Evolutionary conservation across 768 basidiomycete species (phyloP).

Genomic region (Pisolithus tinctorius): DNA sequence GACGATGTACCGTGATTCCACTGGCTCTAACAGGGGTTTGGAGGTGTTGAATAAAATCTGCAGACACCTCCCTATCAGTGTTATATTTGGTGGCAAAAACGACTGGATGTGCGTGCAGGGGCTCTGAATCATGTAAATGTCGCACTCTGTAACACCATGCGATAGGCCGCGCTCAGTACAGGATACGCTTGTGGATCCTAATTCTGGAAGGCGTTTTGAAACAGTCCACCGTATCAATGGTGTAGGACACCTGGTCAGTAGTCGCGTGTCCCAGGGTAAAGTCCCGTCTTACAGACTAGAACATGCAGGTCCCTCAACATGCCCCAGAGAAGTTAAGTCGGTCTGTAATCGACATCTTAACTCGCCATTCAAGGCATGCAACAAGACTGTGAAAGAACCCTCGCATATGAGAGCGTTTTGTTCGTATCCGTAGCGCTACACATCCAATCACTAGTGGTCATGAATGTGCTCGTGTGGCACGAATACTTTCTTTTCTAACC

Average conservation of each 20-base stretch:
- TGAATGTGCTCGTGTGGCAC: background rate
- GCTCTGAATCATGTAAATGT: background rate
- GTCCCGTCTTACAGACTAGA: background rate
- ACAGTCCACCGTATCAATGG: slow-evolving; percentile 18
- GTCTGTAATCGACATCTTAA: slow-evolving; percentile 20
- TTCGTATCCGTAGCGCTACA: background rate
- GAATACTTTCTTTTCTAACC: slow-evolving; percentile 13
- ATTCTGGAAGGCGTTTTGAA: slow-evolving; percentile 17
- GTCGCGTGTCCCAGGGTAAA: too few relatives aligned
- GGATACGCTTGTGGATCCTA: slow-evolving; percentile 23
- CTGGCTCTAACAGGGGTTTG: slow-evolving; percentile 50
- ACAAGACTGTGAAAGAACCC: background rate
- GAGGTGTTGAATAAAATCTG: slow-evolving; percentile 37
- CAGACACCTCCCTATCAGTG: slow-evolving; percentile 39
- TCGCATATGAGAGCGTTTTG: too few relatives aligned
- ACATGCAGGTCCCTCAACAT: slow-evolving; percentile 21
- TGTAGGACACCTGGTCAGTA: slow-evolving; percentile 29
- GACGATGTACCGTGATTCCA: slow-evolving; percentile 59
- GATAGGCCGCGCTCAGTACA: slow-evolving; percentile 26
- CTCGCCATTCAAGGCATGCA: background rate
- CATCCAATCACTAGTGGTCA: background rate
- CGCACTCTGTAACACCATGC: background rate
- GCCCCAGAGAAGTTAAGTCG: slow-evolving; percentile 19
- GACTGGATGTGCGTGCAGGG: slow-evolving; percentile 44
- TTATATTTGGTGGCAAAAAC: slow-evolving; percentile 43